phyloP scores from a whole-genome alignment of 768 basidiomycete species.

The Lanmaoa rubissima region DNA sequence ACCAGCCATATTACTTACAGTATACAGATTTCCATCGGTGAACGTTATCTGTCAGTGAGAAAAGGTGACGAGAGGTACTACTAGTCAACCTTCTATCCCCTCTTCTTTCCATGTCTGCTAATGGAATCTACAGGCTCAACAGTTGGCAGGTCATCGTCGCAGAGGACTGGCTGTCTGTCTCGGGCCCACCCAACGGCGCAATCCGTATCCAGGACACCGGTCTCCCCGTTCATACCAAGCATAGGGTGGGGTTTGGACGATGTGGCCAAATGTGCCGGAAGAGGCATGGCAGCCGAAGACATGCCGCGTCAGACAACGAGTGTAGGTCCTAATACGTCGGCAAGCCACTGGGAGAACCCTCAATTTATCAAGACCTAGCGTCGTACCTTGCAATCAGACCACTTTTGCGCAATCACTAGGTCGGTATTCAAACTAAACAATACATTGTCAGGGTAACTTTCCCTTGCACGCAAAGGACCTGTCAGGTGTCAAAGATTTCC shows the following conservation, averaged over 20 bases:
- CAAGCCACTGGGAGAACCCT: neutral
- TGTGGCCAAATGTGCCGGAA: neutral
- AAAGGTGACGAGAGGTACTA: neutral
- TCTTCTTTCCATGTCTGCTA: neutral
- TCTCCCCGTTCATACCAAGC: neutral
- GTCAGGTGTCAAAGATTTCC: neutral
- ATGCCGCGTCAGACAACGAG: neutral
- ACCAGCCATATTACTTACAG: neutral
- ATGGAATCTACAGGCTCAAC: neutral
- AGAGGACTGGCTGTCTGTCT: neutral
- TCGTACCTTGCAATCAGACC: constrained; percentile 10
- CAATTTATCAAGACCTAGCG: neutral
- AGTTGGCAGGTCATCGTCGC: neutral
- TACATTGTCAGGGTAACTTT: constrained; percentile 4
- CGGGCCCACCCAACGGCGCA: neutral
- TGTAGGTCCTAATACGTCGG: neutral
- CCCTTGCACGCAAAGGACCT: neutral
- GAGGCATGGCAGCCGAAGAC: neutral
- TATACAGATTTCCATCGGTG: neutral
- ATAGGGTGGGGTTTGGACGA: neutral
- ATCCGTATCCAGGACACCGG: neutral
- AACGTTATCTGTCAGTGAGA: constrained; percentile 4
- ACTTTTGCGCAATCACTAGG: neutral
- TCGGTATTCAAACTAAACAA: neutral
- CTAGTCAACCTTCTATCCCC: neutral